phyloP scores from a whole-genome alignment of 257 asterid genomes.

The Gentiana macrophylla region DNA sequence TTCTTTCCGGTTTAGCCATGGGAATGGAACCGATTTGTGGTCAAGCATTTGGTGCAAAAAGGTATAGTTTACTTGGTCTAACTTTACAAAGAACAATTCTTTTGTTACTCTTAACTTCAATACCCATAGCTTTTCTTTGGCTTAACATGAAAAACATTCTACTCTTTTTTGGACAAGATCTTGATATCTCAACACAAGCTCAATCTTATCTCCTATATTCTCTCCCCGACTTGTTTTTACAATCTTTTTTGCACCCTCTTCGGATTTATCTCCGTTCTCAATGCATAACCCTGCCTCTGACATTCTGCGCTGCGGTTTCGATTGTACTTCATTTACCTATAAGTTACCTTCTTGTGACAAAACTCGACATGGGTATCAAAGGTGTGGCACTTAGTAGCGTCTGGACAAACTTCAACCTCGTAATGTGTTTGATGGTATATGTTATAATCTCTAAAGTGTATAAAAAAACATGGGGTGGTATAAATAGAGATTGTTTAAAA shows the following conservation, averaged over 20 bases:
- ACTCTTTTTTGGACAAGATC: constrained; percentile 48
- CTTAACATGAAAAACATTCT: constrained; percentile 45
- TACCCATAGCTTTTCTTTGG: constrained; percentile 64
- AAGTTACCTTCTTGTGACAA: constrained; percentile 45
- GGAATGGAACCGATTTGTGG: constrained; percentile 90
- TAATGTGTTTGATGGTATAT: constrained; percentile 33
- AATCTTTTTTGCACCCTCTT: constrained; percentile 55
- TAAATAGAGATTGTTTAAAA: constrained; percentile 37
- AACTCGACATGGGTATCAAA: constrained; percentile 36
- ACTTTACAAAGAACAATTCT: constrained; percentile 54
- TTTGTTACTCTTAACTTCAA: constrained; percentile 37
- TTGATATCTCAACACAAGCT: constrained; percentile 48
- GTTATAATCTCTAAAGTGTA: constrained; percentile 41
- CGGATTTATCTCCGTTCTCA: constrained; percentile 68
- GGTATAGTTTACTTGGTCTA: constrained; percentile 44
- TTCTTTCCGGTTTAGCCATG: constrained; percentile 73
- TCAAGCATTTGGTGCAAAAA: constrained; percentile 73
- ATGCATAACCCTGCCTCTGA: constrained; percentile 60
- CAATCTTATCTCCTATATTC: constrained; percentile 46
- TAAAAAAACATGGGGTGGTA: constrained; percentile 45
- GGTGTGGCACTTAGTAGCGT: constrained; percentile 60
- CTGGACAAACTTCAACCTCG: constrained; percentile 60
- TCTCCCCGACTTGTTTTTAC: constrained; percentile 51
- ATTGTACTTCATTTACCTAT: constrained; percentile 52
- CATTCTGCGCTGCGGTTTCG: constrained; percentile 49